These are phyloP conservation scores for Mycena vulgaris DNA, from an alignment of 768 basidiomycete genomes.

Conservation along the genomic window DNA sequence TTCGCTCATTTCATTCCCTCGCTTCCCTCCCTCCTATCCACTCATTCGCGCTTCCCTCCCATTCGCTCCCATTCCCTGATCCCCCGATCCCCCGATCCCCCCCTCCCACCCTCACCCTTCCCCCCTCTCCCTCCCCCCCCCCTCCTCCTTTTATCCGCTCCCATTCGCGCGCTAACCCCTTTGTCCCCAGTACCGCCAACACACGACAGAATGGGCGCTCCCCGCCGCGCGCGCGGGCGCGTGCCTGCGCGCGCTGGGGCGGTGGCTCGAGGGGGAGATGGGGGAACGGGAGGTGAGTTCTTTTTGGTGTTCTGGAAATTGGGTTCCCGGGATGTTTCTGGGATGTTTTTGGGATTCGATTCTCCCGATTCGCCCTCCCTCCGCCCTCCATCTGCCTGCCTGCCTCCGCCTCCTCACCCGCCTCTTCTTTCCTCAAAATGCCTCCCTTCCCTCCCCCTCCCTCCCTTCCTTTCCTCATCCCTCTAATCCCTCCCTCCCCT, in stretches of 20 bases:
- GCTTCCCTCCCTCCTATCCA: not conserved
- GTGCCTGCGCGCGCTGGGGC: constrained; percentile 80
- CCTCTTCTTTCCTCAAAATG: no score
- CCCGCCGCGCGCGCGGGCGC: constrained; percentile 76
- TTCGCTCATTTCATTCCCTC: not conserved
- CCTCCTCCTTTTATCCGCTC: constrained; percentile 5
- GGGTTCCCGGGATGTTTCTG: no score
- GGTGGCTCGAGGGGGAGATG: constrained; percentile 80
- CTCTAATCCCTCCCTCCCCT: not conserved
- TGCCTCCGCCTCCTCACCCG: not conserved
- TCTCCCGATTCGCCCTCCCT: no score
- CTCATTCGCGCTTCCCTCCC: no score
- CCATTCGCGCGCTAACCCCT: not conserved
- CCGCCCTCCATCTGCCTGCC: not conserved
- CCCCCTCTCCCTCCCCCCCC: not conserved
- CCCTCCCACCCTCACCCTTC: no score
- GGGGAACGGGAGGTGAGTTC: not conserved
- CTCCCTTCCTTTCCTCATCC: not conserved
- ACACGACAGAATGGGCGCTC: constrained; percentile 96
- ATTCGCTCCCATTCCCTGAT: no score
- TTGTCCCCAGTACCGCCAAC: constrained; percentile 85
- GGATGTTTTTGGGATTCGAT: no score
- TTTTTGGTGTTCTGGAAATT: no score
- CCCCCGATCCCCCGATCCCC: no score
- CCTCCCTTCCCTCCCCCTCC: not conserved